phyloP scores from a whole-genome alignment of 2,329 filamentous ascomycete genomes.

The Capronia americana region DNA sequence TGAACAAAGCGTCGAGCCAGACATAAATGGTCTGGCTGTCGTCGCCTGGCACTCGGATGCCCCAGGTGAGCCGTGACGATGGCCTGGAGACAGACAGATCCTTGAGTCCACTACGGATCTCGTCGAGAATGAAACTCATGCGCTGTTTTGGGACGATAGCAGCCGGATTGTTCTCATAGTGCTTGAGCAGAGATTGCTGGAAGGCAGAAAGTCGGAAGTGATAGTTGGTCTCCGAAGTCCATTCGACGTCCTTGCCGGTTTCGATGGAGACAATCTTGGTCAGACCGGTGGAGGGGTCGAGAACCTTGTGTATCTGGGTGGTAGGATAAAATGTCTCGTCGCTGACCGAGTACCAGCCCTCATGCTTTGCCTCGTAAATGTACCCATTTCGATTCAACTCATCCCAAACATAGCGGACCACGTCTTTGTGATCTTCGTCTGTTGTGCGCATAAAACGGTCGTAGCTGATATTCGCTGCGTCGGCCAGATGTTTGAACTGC shows the following conservation, averaged over 20 bases:
- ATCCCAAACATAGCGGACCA: conserved; percentile 89
- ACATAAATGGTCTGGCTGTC: conserved; percentile 91
- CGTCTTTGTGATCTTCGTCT: conserved; percentile 77
- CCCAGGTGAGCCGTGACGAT: conserved; percentile 78
- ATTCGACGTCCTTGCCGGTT: conserved; percentile 91
- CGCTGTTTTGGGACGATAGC: conserved; percentile 77
- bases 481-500: conserved; percentile 66
- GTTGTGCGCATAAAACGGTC: conserved; percentile 95
- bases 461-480: conserved; percentile 71
- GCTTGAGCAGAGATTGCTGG: conserved; percentile 75
- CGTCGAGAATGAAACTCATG: conserved; percentile 78
- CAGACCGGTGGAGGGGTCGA: conserved; percentile 80
- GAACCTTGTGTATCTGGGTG: conserved; percentile 71
- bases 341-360: conserved; percentile 95
- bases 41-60: conserved; percentile 86
- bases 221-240: conserved; percentile 91
- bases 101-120: conserved; percentile 77
- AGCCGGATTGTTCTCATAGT: conserved; percentile 77
- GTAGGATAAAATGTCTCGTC: conserved; percentile 96
- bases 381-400: conserved; percentile 75
- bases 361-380: conserved; percentile 84
- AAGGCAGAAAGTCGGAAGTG: conserved; percentile 90
- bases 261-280: conserved; percentile 82
- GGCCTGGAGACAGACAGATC: conserved; percentile 92
- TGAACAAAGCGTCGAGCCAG: conserved; percentile 94